Evolutionary conservation across 1,284 basidiomycete species (phyloP), one percentile per base, ranked within the genome.

Genomic region (Marasmius sp.): DNA sequence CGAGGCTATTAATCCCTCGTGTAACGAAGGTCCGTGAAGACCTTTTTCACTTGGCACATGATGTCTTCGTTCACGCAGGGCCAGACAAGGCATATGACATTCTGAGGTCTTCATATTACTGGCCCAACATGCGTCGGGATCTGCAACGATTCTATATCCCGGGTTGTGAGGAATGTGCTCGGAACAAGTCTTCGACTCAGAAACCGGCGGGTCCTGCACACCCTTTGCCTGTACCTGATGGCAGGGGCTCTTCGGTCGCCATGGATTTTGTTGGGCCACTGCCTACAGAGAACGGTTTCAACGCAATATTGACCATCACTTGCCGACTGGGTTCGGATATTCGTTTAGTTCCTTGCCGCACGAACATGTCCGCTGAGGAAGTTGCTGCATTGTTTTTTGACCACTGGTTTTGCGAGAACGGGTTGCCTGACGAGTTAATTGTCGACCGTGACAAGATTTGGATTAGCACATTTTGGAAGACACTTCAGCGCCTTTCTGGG

Each of bases 221-320:
- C 12, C 72, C 74, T 0, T 65, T 77, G 0, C 72, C 72, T 0
- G 63, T 77, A 0, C 73, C 75, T 0, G 68, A 74, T 36, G 34
- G 27, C 0, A 58, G 64, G 6, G 72, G 69, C 2, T 64, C 70
- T 7, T 66, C 61, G 0, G 65, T 79, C 0, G 68, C 69, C 0
- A 67, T 77, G 0, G 69, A 79, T 47, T 77, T 78, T 45, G 66
- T 80, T n/a, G 70, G 74, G 0, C 74, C 72, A 0, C 60, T 79
- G 0, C 74, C 73, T 0, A 47, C 60, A 3, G 71, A 74, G 1
- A 20, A 69, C 0, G 73, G 73, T 0, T 70, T 57, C 39, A 62
- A 77, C 54, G 68, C 54, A 1, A 74, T 84, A 1, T 63, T 81
- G 0, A 77, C 79, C 0, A 70, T 83, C 1, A 80, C 78, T 0